Evolutionary conservation across 768 basidiomycete genomes (phyloP).

Genomic region (Tylopilus sp.): DNA sequence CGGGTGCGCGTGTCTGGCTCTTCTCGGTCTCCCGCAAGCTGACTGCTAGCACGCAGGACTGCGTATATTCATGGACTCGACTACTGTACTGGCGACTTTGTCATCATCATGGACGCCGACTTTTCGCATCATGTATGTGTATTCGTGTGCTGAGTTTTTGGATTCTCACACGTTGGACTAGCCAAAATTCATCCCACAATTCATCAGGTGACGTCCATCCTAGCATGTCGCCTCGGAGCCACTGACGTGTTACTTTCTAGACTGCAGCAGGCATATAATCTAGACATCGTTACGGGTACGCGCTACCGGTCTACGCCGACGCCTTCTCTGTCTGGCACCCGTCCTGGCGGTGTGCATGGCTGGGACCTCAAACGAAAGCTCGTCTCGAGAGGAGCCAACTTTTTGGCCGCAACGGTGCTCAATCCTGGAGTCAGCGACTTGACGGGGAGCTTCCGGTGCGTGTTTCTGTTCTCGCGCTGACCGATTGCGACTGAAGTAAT

Average conservation of each 20-base stretch:
- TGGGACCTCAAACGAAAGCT: constrained; percentile 92
- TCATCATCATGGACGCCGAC: constrained; percentile 97
- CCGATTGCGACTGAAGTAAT: neutral
- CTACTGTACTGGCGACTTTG: constrained; percentile 88
- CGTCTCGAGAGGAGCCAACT: constrained; percentile 86
- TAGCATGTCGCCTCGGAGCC: neutral
- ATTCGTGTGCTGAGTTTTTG: neutral
- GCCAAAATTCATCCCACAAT: constrained; percentile 95
- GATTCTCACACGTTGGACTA: constrained; percentile 28
- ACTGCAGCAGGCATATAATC: constrained; percentile 78
- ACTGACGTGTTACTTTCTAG: constrained; percentile 34
- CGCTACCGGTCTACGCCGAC: constrained; percentile 69
- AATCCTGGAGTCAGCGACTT: constrained; percentile 86
- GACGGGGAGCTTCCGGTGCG: constrained; percentile 86
- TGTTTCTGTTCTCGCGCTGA: constrained; percentile 1
- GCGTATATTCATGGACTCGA: constrained; percentile 91
- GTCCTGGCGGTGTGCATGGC: constrained; percentile 84
- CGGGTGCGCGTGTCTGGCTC: constrained; percentile 50
- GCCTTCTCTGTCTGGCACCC: constrained; percentile 53
- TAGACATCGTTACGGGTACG: constrained; percentile 93
- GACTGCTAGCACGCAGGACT: constrained; percentile 48
- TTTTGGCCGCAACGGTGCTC: constrained; percentile 81
- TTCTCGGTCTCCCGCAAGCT: neutral
- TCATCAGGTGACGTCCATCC: constrained; percentile 59
- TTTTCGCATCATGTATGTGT: constrained; percentile 88